Conservation (phyloP, 2,329 filamentous ascomycete species). For the Pseudocercospora musae region DNA sequence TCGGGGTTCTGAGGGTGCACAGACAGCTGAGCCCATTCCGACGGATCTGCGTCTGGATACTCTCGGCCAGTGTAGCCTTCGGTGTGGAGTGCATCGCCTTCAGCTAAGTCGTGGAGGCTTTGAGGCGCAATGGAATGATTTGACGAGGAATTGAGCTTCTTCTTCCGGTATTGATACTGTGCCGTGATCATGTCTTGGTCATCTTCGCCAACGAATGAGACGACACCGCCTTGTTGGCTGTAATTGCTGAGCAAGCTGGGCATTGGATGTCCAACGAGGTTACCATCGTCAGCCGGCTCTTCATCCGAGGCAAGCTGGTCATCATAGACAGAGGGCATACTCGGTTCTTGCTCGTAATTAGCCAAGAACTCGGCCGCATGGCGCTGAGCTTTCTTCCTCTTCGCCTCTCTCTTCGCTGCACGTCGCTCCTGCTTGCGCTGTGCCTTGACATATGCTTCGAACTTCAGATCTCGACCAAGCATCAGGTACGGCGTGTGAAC, state of each 20-base stretch:
- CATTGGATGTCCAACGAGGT: conserved; percentile 31
- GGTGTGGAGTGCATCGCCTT: conserved; percentile 17
- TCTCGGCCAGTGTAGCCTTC: conserved; percentile 36
- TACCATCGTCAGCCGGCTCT: conserved; percentile 15
- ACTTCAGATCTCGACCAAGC: conserved; percentile 61
- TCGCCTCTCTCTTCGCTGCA: conserved; percentile 3
- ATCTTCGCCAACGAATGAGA: conserved; percentile 46
- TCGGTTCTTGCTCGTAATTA: conserved; percentile 30
- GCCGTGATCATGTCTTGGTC: conserved; percentile 45
- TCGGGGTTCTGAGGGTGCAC: conserved; percentile 43
- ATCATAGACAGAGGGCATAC: conserved; percentile 28
- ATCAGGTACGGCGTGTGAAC: conserved; percentile 73
- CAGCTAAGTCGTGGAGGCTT: conserved; percentile 19
- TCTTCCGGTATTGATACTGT: conserved; percentile 4
- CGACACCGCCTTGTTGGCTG: conserved; percentile 34
- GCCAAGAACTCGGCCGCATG: conserved; percentile 19
- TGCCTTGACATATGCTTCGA: conserved; percentile 16
- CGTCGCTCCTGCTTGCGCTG: conserved; percentile 3
- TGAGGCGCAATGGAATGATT: conserved; percentile 45
- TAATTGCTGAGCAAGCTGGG: conserved; percentile 30
- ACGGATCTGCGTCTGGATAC: conserved; percentile 30
- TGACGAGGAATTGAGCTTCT: conserved; percentile 44
- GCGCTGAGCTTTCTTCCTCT: not conserved
- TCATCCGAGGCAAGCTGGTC: conserved; percentile 16
- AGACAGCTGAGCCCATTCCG: conserved; percentile 13